Conservation (phyloP, 2,329 filamentous ascomycete species). For the Stromatinia cepivora region DNA sequence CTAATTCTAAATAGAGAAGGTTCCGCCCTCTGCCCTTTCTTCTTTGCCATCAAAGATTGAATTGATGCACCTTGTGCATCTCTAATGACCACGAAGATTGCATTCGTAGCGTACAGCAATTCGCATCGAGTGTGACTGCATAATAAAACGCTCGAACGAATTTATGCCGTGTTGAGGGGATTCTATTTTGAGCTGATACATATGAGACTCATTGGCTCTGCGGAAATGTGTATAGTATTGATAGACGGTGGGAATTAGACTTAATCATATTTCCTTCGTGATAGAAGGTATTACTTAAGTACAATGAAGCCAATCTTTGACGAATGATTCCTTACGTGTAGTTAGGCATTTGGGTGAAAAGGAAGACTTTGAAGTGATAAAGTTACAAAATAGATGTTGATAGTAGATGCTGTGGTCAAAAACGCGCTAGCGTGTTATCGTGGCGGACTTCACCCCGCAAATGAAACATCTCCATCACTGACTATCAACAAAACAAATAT, state of each 20-base stretch:
- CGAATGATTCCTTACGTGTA: too few relatives aligned
- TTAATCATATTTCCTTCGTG: background rate
- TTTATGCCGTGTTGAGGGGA: conserved; percentile 5
- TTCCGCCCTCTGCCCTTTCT: background rate
- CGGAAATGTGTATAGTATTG: background rate
- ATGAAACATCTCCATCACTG: too few relatives aligned
- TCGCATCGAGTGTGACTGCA: background rate
- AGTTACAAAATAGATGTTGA: background rate
- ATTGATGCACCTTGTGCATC: background rate
- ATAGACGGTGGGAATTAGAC: background rate
- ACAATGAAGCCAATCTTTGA: background rate
- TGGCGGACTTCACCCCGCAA: too few relatives aligned
- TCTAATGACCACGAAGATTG: background rate
- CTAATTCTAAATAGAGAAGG: background rate
- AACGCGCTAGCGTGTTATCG: too few relatives aligned
- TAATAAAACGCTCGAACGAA: background rate
- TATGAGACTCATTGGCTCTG: background rate
- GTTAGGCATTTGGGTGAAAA: background rate
- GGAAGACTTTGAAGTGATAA: background rate
- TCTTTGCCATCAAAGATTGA: background rate
- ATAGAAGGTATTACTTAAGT: background rate
- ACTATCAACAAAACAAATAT: background rate
- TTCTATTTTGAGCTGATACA: background rate
- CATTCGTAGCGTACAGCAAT: background rate
- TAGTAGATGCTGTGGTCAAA: background rate